Conservation (phyloP, 441 rosid species). For the Adansonia rubrostipa region DNA sequence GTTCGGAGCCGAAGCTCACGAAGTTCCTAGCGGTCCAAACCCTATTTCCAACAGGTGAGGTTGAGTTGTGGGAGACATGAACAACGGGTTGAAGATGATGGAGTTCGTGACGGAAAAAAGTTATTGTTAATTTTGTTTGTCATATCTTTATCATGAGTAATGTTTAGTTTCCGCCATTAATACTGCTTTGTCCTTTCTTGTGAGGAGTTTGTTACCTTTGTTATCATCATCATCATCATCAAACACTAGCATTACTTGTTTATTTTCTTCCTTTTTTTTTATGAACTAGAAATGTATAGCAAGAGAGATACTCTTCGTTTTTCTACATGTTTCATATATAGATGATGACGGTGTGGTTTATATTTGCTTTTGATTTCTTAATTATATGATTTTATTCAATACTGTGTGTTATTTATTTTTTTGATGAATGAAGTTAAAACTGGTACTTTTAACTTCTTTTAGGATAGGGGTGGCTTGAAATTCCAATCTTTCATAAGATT, state of each 20-base stretch:
- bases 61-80: neutral
- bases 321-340: constrained; percentile 35
- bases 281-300: constrained; percentile 53
- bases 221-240: constrained; percentile 30
- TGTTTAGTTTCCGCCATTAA: constrained; percentile 35
- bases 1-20: constrained; percentile 67
- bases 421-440: neutral
- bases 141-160: constrained; percentile 32
- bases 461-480: too few species aligned
- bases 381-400: neutral
- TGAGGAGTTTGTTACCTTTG: constrained; percentile 42
- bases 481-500: neutral
- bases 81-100: constrained; percentile 26
- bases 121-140: constrained; percentile 29
- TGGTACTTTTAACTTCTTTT: too few species aligned
- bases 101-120: constrained; percentile 23
- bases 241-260: constrained; percentile 18
- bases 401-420: neutral
- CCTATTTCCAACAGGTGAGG: constrained; percentile 77
- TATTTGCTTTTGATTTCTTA: constrained; percentile 13
- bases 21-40: constrained; percentile 96
- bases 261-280: constrained; percentile 6
- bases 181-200: constrained; percentile 43
- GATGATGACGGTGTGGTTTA: constrained; percentile 28
- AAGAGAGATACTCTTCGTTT: constrained; percentile 45